A percentile compares a stretch with the other conserved stretches of the same genome.
Conservation (phyloP, 257 asterid species). For the Paraleonurus japonicus region DNA sequence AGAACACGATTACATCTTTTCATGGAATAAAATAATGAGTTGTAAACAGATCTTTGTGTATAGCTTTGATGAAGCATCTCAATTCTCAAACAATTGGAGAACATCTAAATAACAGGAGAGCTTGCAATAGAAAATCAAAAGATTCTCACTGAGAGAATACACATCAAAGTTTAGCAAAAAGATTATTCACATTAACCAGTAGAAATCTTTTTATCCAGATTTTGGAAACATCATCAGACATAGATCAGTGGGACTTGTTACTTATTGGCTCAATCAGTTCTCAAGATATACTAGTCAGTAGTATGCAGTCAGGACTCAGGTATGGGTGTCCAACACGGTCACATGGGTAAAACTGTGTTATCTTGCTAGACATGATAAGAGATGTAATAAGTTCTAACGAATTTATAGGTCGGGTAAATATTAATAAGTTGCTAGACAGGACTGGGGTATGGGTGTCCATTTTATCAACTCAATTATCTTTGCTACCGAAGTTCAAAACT, state of each 20-base stretch:
- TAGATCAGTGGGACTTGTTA: background rate
- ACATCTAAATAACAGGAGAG: background rate
- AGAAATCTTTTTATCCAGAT: background rate
- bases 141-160: background rate
- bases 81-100: constrained; percentile 3
- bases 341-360: background rate
- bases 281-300: background rate
- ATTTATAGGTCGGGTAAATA: background rate
- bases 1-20: background rate
- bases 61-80: background rate
- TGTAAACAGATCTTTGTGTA: background rate
- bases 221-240: background rate
- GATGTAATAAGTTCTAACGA: background rate
- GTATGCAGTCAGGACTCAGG: background rate
- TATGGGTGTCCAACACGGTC: background rate
- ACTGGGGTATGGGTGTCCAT: background rate
- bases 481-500: background rate
- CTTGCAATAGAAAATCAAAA: background rate
- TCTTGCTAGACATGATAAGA: background rate
- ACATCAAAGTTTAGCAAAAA: background rate
- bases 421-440: background rate
- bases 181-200: background rate
- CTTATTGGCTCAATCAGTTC: background rate
- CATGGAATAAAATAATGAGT: background rate
- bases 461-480: background rate